Base-by-base conservation (phyloP, 78 protist species). In the Dictyostelium capitatum region DNA sequence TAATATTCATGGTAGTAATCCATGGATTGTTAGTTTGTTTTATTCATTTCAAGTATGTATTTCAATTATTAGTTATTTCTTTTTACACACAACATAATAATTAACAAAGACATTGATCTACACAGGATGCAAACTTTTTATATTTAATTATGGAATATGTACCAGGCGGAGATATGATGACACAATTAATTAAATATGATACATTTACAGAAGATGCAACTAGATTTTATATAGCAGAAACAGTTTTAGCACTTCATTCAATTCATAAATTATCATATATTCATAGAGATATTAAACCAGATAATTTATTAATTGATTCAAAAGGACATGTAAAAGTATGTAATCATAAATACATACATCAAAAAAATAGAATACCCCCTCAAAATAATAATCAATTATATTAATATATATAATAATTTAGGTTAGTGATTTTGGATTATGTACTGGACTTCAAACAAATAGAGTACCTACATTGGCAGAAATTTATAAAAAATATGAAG, bases 401-500 rank as follows among this genome's bases (percentile, higher is more conserved):
- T 19, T 19, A 64, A 11, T 12, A 54, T 54, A 54, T 15, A 17
- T 53, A 53, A 11, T 53, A 4, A 53, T 53, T 53, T 53, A 97
- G 91, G 95, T 98, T 19, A 91, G 97, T 57, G 99, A 98, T 79
- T 98, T 98, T 65, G 99, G 99, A 19, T 94, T 98, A 30, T 91
- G 96, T 56, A 97, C 93, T 50, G 90, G 95, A 11, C 56, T 95
- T 28, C 93, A 96, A 47, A 77, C 91, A 70, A 82, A 90, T 56
- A 90, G 97, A 95, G 89, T 87, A 11, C 93, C 93, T 77, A 77
- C 93, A 50, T 62, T 87, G 50, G 89, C 89, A 73, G 89, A 87
- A 73, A 79, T 94, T 79, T 80, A 87, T 82, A 80, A 84, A 62
- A 94, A 81, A 47, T 85, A 79, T 46, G 87, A 82, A 32, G 75